phyloP scores from a whole-genome alignment of 1,284 basidiomycete genomes.

The Rhodotorula sp. region DNA sequence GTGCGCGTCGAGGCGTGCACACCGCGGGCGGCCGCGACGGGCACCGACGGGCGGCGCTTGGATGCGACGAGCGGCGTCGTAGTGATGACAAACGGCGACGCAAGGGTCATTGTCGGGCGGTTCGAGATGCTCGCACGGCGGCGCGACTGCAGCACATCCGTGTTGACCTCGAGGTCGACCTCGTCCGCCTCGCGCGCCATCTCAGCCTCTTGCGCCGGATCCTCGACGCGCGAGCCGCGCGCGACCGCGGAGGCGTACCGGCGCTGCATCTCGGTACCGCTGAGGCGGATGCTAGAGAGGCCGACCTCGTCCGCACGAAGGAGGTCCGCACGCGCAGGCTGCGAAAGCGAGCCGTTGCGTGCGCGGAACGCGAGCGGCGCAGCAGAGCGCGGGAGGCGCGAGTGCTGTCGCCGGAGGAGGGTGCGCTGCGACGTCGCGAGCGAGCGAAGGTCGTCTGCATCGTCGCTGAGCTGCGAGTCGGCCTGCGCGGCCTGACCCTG shows the following conservation, averaged over 20 bases:
- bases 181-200: conserved; percentile 31
- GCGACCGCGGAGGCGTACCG: conserved; percentile 35
- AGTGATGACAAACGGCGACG: conserved; percentile 20
- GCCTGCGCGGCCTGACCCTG: conserved; percentile 25
- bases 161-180: conserved; percentile 29
- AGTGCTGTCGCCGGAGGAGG: conserved; percentile 11
- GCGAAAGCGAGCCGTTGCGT: conserved; percentile 3
- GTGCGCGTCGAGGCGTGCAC: conserved; percentile 6
- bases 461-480: conserved; percentile 27
- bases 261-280: conserved; percentile 34
- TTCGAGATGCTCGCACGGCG: conserved; percentile 32
- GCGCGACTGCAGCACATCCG: conserved; percentile 16
- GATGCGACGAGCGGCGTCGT: conserved; percentile 4
- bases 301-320: conserved; percentile 36
- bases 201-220: not conserved
- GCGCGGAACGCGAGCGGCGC: conserved; percentile 4
- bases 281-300: conserved; percentile 21
- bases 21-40: not conserved
- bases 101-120: conserved; percentile 7
- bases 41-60: not conserved
- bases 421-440: conserved; percentile 11
- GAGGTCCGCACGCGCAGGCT: conserved; percentile 9
- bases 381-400: conserved; percentile 1
- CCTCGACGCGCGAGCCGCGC: not conserved
- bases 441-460: conserved; percentile 31